Evolutionary conservation across 129 eudicot species (phyloP), one percentile per base, ranked within the genome.

Genomic region (Scalesia atractyloides): DNA sequence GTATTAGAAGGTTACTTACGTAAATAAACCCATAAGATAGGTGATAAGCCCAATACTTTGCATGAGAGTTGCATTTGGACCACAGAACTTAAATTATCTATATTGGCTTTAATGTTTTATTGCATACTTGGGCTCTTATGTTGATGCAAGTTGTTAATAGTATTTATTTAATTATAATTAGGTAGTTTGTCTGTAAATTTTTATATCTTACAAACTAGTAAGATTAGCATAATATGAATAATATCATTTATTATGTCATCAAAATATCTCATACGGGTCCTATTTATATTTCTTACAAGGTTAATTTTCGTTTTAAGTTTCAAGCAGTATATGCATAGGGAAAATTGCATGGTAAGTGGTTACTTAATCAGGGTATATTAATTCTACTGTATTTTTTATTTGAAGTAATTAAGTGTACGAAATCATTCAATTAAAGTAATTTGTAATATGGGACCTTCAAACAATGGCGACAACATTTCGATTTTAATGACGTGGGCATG

Each of bases 21-120:
- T 49, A 6, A 50, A 50, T 56, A 57, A 57, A 57, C 66, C 66
- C 19, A 26, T 60, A 41, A 30, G 41, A 60, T 60, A 30, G 5
- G 44, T 26, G 66, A 60, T 60, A 60, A 60, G n/a, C 13, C 59
- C 33, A 15, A 44, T n/a, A 46, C 51, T 44, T 11, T 26, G 19
- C 10, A 22, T 51, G 16, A 22, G 57, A 51, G 57, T 16, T 51
- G 57, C 57, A 51, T 51, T 7, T 51, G 18, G 57, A 22, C 22
- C 56, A 51, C 7, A 5, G 7, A 50, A 37, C 43, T 37, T 37
- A 37, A 37, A 5, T 37, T 3, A 37, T 37, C 9, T 2, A 50
- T 51, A 16, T 52, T 16, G 9, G 10, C 16, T 52, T 17, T 52
- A 17, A 15, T 51, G 17, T 18, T 51, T 51, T 37, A 37, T 37